Evolutionary conservation across 2,329 filamentous ascomycete genomes (phyloP), one percentile per base, ranked within the genome.

Genomic region (Neophaeococcomyces aloes): DNA sequence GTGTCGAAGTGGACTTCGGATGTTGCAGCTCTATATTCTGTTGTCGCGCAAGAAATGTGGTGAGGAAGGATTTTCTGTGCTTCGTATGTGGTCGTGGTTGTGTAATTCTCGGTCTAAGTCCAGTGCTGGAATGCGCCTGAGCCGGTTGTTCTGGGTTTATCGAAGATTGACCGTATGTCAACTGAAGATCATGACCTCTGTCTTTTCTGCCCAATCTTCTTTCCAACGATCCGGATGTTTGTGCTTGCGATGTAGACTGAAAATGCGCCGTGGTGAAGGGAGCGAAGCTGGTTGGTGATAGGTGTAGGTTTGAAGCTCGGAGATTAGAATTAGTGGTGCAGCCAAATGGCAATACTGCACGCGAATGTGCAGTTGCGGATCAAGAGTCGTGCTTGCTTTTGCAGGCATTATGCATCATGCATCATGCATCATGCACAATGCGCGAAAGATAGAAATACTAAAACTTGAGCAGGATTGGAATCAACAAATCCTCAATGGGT

Each of bases 181-280:
- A n/a, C n/a, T n/a, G n/a, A 7, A 4, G 17, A 7, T 4, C 23
- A 23, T 30, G 13, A 40, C 15, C 11, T 30, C 29, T 19, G 4
- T n/a, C n/a, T n/a, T 21, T 11, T 27, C 38, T 14, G 29, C 21
- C 7, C 29, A 27, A 18, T 40, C 13, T 4, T 42, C 59, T 57
- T 63, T 65, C 56, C 59, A 57, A 53, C 62, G 60, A 53, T 59
- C 61, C 53, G 61, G 63, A 54, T 61, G 64, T 59, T 60, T 62
- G 30, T 46, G 29, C 35, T 47, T 44, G 38, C 30, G 29, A 38
- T 46, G 46, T 33, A 32, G 33, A 25, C 27, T 35, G 19, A 34
- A 41, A 27, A 42, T 48, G 36, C 30, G 53, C 52, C 53, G 53
- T 56, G 46, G 35, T 51, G 47, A 37, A 32, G 27, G 44, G 14